Evolutionary conservation across 306 rosid genomes (phyloP).

Genomic region (Coriaria nepalensis): DNA sequence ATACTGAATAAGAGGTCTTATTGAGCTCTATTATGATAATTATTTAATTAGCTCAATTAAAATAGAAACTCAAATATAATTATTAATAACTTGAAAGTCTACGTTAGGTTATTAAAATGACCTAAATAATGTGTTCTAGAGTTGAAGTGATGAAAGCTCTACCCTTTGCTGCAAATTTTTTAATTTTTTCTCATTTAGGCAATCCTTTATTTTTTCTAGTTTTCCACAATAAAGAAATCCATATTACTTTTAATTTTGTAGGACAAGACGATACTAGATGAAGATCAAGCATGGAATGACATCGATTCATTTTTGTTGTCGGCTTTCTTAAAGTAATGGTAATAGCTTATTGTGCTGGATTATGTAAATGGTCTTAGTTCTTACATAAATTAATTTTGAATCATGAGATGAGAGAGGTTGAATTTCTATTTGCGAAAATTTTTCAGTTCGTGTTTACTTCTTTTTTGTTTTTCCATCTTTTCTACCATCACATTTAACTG

Average conservation of each 20-base stretch:
- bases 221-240: slow-evolving; percentile 50
- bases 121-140: not conserved
- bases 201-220: slow-evolving; percentile 19
- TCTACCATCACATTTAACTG: too few relatives aligned
- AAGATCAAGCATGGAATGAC: slow-evolving; percentile 51
- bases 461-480: too few relatives aligned
- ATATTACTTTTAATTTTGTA: slow-evolving; percentile 46
- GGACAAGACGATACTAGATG: slow-evolving; percentile 92
- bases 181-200: slow-evolving; percentile 14
- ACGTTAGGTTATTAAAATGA: too few relatives aligned
- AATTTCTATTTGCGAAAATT: too few relatives aligned
- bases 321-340: slow-evolving; percentile 28
- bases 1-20: too few relatives aligned
- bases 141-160: not conserved
- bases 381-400: too few relatives aligned
- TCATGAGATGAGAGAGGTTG: not conserved
- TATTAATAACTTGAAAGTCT: too few relatives aligned
- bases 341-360: slow-evolving; percentile 26
- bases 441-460: too few relatives aligned
- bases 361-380: too few relatives aligned
- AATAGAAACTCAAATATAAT: too few relatives aligned
- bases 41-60: too few relatives aligned
- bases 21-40: too few relatives aligned
- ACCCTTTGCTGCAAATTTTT: not conserved
- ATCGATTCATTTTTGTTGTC: slow-evolving; percentile 36